Evolutionary conservation across 352 stramenopile species (phyloP).

Genomic region (Lagenidium sp.): DNA sequence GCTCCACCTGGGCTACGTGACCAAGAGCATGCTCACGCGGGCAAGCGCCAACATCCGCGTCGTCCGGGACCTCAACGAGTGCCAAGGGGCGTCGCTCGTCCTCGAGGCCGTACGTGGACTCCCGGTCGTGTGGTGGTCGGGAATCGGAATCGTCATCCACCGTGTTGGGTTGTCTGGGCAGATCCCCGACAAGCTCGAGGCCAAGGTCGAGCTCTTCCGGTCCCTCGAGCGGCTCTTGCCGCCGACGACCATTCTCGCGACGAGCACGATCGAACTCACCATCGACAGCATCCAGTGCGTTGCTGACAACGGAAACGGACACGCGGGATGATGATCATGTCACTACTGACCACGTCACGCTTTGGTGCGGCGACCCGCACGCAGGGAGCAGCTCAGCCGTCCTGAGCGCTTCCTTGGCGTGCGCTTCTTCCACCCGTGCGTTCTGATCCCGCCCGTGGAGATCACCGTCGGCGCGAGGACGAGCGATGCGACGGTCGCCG

Average conservation of each 20-base stretch:
- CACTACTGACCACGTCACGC: too few relatives aligned
- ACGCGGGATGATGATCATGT: too few relatives aligned
- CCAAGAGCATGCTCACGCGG: slow-evolving; percentile 62
- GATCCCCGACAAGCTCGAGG: slow-evolving; percentile 51
- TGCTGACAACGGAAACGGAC: too few relatives aligned
- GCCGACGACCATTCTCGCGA: slow-evolving; percentile 43
- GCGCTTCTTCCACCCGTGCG: slow-evolving; percentile 64
- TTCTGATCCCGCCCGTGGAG: slow-evolving; percentile 56
- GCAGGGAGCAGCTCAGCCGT: slow-evolving; percentile 26
- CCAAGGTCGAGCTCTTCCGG: slow-evolving; percentile 53
- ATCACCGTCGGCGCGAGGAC: slow-evolving; percentile 33
- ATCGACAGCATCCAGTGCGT: slow-evolving; percentile 59
- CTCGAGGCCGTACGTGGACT: slow-evolving; percentile 50
- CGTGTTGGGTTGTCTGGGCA: slow-evolving; percentile 3
- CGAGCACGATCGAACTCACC: slow-evolving; percentile 47
- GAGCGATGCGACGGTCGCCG: slow-evolving; percentile 24
- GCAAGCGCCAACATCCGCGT: slow-evolving; percentile 40
- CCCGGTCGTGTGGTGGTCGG: neutral
- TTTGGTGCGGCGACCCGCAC: too few relatives aligned
- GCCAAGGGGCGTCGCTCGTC: slow-evolving; percentile 33
- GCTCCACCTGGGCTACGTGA: slow-evolving; percentile 66
- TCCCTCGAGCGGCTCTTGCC: slow-evolving; percentile 46
- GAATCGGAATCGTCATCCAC: neutral
- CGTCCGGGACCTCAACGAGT: slow-evolving; percentile 35
- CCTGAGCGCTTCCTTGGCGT: slow-evolving; percentile 50